These are phyloP conservation scores for Rhizophlyctis rosea DNA, from an alignment of 192 early-diverging fungal species.

Conservation along the genomic window DNA sequence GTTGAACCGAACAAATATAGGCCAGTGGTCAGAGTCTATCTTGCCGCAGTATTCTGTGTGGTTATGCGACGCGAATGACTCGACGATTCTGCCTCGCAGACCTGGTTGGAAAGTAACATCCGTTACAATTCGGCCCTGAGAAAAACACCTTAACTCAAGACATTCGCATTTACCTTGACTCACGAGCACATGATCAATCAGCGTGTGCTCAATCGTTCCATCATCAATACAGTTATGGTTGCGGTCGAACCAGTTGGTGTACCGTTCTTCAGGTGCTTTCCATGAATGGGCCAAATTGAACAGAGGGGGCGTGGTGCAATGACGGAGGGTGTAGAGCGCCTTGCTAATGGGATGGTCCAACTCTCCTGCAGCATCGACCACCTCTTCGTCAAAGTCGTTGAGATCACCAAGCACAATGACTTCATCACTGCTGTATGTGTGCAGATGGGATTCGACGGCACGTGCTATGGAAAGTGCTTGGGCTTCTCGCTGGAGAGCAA, in stretches of 20 bases:
- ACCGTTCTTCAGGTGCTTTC: slow-evolving; percentile 12
- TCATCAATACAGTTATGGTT: slow-evolving; percentile 16
- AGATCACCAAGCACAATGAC: slow-evolving; percentile 22
- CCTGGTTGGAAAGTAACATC: slow-evolving; percentile 3
- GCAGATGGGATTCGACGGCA: slow-evolving; percentile 7
- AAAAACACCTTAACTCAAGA: neutral
- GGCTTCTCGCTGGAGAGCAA: slow-evolving; percentile 15
- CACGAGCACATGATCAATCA: slow-evolving; percentile 25
- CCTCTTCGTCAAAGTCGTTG: slow-evolving; percentile 20
- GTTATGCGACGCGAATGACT: neutral
- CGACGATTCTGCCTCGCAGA: slow-evolving; percentile 1
- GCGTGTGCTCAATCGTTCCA: slow-evolving; percentile 13
- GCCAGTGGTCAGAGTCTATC: slow-evolving; percentile 20
- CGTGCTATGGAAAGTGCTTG: slow-evolving; percentile 11
- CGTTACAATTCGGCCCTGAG: neutral
- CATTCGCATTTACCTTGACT: slow-evolving; percentile 1
- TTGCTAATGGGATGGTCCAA: slow-evolving; percentile 18
- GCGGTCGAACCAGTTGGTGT: slow-evolving; percentile 23
- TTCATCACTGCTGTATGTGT: neutral
- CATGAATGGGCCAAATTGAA: slow-evolving; percentile 14
- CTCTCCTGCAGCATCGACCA: slow-evolving; percentile 18
- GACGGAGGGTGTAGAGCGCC: slow-evolving; percentile 7
- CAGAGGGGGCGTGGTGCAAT: slow-evolving; percentile 10
- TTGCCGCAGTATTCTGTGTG: slow-evolving; percentile 20
- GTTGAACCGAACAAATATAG: too few relatives aligned